Evolutionary conservation across 2,329 filamentous ascomycete genomes (phyloP), one percentile per base, ranked within the genome.

Genomic region (Amphichorda felina): DNA sequence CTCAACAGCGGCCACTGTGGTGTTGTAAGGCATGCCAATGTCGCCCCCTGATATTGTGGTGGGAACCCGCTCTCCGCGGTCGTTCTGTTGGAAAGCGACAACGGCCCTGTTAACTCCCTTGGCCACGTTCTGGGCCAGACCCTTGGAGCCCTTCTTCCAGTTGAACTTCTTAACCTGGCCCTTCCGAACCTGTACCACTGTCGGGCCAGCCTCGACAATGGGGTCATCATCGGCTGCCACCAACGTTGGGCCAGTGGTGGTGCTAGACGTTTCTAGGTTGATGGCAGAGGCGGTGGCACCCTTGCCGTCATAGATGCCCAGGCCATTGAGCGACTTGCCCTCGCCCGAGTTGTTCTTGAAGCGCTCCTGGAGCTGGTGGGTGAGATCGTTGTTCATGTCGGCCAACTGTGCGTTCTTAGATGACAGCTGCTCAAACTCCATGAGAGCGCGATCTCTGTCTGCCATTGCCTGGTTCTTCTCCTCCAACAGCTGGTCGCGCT

Each of bases 61-160:
- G 62, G 60, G 67, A 59, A 49, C 64, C 55, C 44, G 63, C 46
- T 80, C 74, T 33, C 72, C 74, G 33, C 72, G 75, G 30, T 68
- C 66, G 49, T 59, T 75, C 53, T 70, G 72, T 53, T 70, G 72
- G 66, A 72, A 78, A 36, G 80, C 81, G 34, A 79, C 81, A 40
- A 95, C 93, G 5, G 88, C 88, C 37, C 87, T 84, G 58, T 94
- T 94, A 56, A 96, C 78, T 35, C 88, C 87, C 64, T 95, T 95
- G 41, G 83, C 82, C 35, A 96, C 83, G 51, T 88, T 89, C 58
- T 95, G 94, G 19, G 88, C 88, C 48, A 96, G 80, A 38, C 84
- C 88, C 60, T 94, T 89, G 27, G 85, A 85, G 27, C 87, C 87
- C 66, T 93, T 94, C 70, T 95, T 94, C 88, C 91, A 96, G 62